A percentile compares a stretch with the other conserved stretches of the same genome.
These are phyloP conservation scores for Fusarium duplospermum DNA, from an alignment of 2,329 filamentous ascomycete species.

Conservation along the genomic window DNA sequence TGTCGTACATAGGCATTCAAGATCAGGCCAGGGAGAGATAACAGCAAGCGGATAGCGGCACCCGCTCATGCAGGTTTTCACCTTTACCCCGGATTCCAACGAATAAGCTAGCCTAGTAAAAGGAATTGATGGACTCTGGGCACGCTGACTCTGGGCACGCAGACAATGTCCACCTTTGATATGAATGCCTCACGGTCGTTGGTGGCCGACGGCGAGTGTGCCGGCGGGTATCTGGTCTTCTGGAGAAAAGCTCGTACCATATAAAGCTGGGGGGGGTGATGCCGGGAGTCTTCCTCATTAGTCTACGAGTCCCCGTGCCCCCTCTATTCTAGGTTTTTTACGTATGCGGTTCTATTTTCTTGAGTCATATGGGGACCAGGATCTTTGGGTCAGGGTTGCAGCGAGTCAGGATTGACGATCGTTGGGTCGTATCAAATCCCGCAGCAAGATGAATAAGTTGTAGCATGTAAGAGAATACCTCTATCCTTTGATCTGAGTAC, in stretches of 20 bases:
- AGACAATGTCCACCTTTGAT: slow-evolving; percentile 17
- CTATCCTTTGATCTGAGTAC: not conserved
- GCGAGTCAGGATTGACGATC: slow-evolving; percentile 6
- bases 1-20: slow-evolving; percentile 1
- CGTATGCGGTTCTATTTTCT: slow-evolving; percentile 20
- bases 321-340: slow-evolving; percentile 15
- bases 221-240: slow-evolving; percentile 19
- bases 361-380: slow-evolving; percentile 20
- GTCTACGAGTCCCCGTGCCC: not conserved
- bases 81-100: slow-evolving; percentile 27
- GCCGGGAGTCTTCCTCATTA: not conserved
- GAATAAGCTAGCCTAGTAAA: slow-evolving; percentile 8
- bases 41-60: slow-evolving; percentile 13
- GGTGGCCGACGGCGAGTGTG: slow-evolving; percentile 25
- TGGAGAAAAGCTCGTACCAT: not conserved
- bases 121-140: slow-evolving; percentile 1
- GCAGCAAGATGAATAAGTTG: not conserved
- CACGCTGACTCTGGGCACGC: not conserved
- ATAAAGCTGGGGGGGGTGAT: not conserved
- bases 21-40: slow-evolving; percentile 19
- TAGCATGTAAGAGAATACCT: not conserved
- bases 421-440: not conserved
- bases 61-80: not conserved
- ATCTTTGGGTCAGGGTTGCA: not conserved
- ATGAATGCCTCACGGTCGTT: not conserved